Evolutionary conservation across 164 flowering plant species (phyloP).

Genomic region (Paratinospora sagittata): DNA sequence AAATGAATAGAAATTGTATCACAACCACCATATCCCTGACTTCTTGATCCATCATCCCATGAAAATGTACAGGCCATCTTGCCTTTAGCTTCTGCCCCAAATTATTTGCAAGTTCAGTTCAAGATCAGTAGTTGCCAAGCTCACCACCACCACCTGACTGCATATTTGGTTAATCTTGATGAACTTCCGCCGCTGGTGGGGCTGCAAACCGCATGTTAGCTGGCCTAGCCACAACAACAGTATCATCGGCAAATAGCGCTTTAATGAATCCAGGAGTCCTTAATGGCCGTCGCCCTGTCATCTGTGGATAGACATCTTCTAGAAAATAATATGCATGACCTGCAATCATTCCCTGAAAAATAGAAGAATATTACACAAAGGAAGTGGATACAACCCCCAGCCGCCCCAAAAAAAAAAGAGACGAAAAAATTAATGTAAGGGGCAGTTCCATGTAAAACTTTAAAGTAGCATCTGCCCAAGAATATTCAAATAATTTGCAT

Average conservation of each 20-base stretch:
- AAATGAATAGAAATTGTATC: background rate
- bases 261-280: constrained; percentile 82
- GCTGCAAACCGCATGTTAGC: constrained; percentile 80
- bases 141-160: too few species aligned
- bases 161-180: constrained; percentile 32
- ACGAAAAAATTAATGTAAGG: background rate
- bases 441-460: background rate
- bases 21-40: background rate
- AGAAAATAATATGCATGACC: constrained; percentile 97
- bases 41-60: background rate
- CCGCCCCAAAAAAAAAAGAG: too few species aligned
- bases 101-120: background rate
- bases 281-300: constrained; percentile 89
- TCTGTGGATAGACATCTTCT: constrained; percentile 85
- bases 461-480: background rate
- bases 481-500: background rate
- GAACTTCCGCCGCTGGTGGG: constrained; percentile 53
- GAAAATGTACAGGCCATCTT: background rate
- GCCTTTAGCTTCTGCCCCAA: background rate
- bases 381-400: background rate
- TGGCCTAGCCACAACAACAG: constrained; percentile 71
- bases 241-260: constrained; percentile 78
- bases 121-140: background rate
- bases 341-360: constrained; percentile 88
- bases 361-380: background rate